These are phyloP conservation scores for Yarrowia galli DNA, from an alignment of 1,139 yeast species.

Conservation along the genomic window DNA sequence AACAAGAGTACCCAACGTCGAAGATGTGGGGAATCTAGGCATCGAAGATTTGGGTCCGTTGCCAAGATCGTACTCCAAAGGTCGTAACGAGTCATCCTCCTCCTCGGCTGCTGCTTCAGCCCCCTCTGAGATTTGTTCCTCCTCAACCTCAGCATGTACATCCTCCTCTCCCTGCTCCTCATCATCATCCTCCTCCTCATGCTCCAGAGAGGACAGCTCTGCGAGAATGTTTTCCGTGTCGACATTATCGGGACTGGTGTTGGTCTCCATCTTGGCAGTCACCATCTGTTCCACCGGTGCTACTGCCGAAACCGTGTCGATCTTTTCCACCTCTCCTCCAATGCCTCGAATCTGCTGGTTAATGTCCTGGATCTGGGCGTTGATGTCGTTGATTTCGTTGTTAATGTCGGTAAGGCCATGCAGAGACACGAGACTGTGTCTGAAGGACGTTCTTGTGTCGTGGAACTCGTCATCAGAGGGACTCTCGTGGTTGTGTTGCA, in stretches of 20 bases:
- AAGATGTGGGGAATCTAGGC: constrained; percentile 24
- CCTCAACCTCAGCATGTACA: neutral
- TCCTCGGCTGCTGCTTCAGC: neutral
- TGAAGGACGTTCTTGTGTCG: constrained; percentile 18
- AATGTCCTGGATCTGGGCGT: constrained; percentile 31
- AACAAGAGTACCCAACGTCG: constrained; percentile 36
- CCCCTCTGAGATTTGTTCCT: neutral
- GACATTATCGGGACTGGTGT: neutral
- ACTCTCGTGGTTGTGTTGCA: constrained; percentile 6
- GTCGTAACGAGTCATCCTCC: constrained; percentile 17
- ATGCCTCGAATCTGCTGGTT: constrained; percentile 27
- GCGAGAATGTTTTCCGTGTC: constrained; percentile 25
- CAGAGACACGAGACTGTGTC: constrained; percentile 10
- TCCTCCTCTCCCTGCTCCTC: neutral
- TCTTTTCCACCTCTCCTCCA: constrained; percentile 22
- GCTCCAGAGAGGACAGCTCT: constrained; percentile 11
- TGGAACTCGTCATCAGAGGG: constrained; percentile 19
- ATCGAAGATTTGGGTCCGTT: constrained; percentile 7
- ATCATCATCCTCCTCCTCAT: constrained; percentile 17
- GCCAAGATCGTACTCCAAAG: constrained; percentile 24
- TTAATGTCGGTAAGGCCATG: constrained; percentile 32
- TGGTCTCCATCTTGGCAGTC: constrained; percentile 9
- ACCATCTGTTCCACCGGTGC: constrained; percentile 24
- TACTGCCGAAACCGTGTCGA: constrained; percentile 1
- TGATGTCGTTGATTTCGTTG: constrained; percentile 33